A percentile compares a stretch with the other conserved stretches of the same genome.
phyloP scores from a whole-genome alignment of 208 protist genomes.

The Wallacemonas rigidus region DNA sequence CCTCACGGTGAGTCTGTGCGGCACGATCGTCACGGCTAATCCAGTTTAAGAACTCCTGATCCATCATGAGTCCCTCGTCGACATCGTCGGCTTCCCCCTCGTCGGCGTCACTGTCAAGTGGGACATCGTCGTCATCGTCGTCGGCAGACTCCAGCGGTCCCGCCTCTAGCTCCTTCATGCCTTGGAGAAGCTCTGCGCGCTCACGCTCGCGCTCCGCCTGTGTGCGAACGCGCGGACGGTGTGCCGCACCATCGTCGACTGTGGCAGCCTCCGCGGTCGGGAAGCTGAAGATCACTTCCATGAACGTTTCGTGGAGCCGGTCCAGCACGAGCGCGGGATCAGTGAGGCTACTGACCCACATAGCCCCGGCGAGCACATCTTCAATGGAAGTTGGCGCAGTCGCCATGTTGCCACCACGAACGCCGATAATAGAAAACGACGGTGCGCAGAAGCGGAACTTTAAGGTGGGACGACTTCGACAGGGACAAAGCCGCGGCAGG shows the following conservation, averaged over 20 bases:
- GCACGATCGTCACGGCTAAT: constrained; percentile 46
- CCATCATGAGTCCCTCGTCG: constrained; percentile 17
- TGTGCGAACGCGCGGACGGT: constrained; percentile 37
- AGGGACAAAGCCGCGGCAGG: too few relatives aligned
- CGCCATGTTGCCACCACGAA: background rate
- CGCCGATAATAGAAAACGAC: too few relatives aligned
- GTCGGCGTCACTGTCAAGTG: constrained; percentile 34
- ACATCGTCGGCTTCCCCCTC: constrained; percentile 32
- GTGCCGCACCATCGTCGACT: constrained; percentile 15
- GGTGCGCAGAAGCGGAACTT: too few relatives aligned
- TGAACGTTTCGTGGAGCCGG: constrained; percentile 71
- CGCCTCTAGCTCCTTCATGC: constrained; percentile 25
- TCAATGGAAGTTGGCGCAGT: constrained; percentile 36
- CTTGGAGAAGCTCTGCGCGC: constrained; percentile 48
- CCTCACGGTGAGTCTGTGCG: background rate
- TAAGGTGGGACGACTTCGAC: too few relatives aligned
- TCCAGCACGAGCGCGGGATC: constrained; percentile 67
- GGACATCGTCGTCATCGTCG: constrained; percentile 32
- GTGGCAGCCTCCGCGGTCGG: constrained; percentile 18
- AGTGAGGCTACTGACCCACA: constrained; percentile 67
- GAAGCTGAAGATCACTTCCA: constrained; percentile 71
- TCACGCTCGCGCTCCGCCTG: constrained; percentile 62
- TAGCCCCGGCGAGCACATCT: constrained; percentile 49
- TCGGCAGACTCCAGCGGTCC: constrained; percentile 9
- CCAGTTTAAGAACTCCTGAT: constrained; percentile 75